Percentiles rank a stretch among this genome's conserved stretches.
phyloP scores from a whole-genome alignment of 768 basidiomycete genomes.

The Mycena olivaceomarginata region DNA sequence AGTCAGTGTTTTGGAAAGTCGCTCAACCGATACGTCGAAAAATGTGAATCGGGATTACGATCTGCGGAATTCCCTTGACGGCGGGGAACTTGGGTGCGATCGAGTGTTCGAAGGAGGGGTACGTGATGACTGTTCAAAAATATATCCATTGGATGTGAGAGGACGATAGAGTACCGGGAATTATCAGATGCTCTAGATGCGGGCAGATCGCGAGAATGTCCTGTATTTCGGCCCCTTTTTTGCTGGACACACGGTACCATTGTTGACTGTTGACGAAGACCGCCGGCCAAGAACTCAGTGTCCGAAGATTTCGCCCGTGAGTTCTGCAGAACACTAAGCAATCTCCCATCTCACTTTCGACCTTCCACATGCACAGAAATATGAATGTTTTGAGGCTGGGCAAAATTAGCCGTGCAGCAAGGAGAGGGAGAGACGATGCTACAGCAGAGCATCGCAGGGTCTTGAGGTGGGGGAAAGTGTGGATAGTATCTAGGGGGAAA shows the following conservation, averaged over 20 bases:
- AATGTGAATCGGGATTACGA: neutral
- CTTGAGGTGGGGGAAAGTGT: neutral
- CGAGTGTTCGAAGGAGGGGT: neutral
- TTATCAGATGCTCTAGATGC: conserved; percentile 7
- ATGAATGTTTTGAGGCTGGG: conserved; percentile 3
- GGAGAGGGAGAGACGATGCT: conserved; percentile 8
- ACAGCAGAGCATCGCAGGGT: conserved; percentile 2
- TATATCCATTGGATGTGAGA: conserved; percentile 18
- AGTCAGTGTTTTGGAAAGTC: too few species aligned
- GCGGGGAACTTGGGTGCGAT: conserved; percentile 12
- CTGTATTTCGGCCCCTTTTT: neutral
- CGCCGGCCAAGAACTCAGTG: neutral
- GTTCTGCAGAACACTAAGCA: conserved; percentile 16
- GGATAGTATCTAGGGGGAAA: neutral
- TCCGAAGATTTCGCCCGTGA: neutral
- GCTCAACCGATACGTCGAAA: too few species aligned
- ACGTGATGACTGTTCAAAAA: conserved; percentile 11
- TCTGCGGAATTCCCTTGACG: conserved; percentile 17
- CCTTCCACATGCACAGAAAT: neutral
- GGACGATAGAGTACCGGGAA: conserved; percentile 4
- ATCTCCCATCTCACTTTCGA: neutral
- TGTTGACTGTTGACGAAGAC: neutral
- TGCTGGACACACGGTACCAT: neutral
- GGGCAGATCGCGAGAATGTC: neutral
- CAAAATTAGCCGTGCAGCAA: neutral